Percentiles rank a stretch among this genome's conserved stretches.
These are phyloP conservation scores for Canariomyces notabilis DNA, from an alignment of 2,329 filamentous ascomycete species.

Conservation along the genomic window DNA sequence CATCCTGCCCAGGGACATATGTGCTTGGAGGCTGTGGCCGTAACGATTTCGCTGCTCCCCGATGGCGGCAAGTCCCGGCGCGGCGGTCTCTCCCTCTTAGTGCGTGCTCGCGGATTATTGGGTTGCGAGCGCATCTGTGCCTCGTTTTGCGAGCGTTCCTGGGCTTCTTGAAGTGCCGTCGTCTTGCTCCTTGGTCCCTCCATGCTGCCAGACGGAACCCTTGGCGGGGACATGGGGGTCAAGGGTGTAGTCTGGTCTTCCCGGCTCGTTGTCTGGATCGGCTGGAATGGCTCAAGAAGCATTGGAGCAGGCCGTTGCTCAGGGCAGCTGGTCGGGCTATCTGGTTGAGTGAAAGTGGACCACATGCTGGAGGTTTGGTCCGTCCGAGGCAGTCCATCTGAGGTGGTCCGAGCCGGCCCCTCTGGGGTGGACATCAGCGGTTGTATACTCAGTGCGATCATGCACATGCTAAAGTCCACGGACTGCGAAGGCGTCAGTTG, in stretches of 20 bases:
- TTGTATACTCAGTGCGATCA: conserved; percentile 11
- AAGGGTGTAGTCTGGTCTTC: conserved; percentile 3
- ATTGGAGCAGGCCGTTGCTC: conserved; percentile 10
- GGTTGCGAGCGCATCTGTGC: no score
- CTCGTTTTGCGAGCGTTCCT: conserved; percentile 22
- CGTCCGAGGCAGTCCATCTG: no score
- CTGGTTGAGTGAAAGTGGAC: conserved; percentile 15
- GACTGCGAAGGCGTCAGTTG: no score
- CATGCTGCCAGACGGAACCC: conserved; percentile 38
- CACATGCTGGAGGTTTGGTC: conserved; percentile 12
- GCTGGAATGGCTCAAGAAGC: conserved; percentile 21
- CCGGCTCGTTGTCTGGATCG: conserved; percentile 22
- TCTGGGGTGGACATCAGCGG: conserved; percentile 7
- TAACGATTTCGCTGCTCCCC: conserved; percentile 18
- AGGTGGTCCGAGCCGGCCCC: no score
- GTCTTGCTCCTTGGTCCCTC: conserved; percentile 42
- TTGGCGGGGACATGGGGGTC: conserved; percentile 28
- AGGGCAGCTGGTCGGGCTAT: conserved; percentile 22
- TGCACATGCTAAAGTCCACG: conserved; percentile 16
- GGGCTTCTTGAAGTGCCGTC: conserved; percentile 39
- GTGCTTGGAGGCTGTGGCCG: conserved; percentile 17
- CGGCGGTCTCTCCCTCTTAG: background rate
- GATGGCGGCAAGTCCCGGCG: background rate
- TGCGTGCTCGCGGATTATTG: background rate
- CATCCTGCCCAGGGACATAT: conserved; percentile 44